Percentiles rank a stretch among this genome's conserved stretches.
Evolutionary conservation across 179 eudicot species (phyloP).

Genomic region (Camellia oleifera): DNA sequence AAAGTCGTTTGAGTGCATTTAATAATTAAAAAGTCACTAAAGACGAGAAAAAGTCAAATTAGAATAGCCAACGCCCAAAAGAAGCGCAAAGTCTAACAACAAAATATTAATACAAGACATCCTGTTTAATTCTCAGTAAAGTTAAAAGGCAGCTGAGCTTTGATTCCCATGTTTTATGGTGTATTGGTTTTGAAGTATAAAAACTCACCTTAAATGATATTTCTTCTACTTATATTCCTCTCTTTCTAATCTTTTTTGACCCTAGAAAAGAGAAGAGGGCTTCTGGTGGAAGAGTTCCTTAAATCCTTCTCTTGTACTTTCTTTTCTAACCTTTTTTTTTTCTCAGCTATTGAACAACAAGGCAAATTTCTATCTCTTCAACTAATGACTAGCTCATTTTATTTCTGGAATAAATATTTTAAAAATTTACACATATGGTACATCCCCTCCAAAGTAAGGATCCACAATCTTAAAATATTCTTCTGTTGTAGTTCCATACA

Average conservation of each 20-base stretch:
- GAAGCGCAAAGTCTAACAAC: neutral
- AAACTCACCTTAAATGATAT: neutral
- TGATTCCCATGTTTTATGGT: neutral
- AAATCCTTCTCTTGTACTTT: neutral
- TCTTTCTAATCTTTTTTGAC: neutral
- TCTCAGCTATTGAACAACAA: neutral
- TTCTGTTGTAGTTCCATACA: neutral
- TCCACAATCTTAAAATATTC: slow-evolving; percentile 3
- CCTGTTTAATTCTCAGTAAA: neutral
- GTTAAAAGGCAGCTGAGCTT: neutral
- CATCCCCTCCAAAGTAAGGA: neutral
- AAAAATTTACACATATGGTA: neutral
- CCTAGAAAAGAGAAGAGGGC: neutral
- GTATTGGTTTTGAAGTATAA: neutral
- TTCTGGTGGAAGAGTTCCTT: too few relatives aligned
- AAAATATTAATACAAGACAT: neutral
- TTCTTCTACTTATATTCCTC: neutral
- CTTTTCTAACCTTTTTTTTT: neutral
- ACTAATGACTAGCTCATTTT: neutral
- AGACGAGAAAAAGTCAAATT: too few relatives aligned
- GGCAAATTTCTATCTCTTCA: neutral
- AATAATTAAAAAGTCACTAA: too few relatives aligned
- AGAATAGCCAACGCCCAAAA: too few relatives aligned
- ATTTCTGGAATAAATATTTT: neutral
- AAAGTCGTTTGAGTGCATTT: too few relatives aligned